Evolutionary conservation across 441 rosid species (phyloP), one percentile per base, ranked within the genome.

Genomic region (Pelargonium myrrhifolium): DNA sequence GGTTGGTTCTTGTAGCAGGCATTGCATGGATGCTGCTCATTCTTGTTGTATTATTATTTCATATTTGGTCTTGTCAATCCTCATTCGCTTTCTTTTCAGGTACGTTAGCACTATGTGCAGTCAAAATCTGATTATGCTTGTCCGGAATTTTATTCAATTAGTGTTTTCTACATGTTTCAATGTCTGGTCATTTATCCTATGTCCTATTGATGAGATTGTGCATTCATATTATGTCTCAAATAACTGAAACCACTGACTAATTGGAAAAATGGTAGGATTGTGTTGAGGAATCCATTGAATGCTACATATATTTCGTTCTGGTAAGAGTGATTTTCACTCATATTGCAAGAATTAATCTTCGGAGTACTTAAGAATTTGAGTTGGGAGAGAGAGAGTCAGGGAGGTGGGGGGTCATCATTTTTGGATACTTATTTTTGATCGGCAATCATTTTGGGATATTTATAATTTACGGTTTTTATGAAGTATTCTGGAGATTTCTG

Each of bases 1-100:
- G 90, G 15, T 77, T 94, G 84, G 83, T 89, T 76, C 81, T 92
- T 45, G 92, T 92, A 0, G 98, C 78, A 0, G 96, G 89, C 84
- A 86, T 94, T 39, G 66, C 84, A 42, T 94, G 93, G 99, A 87
- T 89, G 96, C 71, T 94, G 10, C 93, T 92, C 65, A 88, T 94
- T 75, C 90, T 92, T 62, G 10, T 78, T 73, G 91, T 81, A 1
- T 70, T 86, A 31, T 69, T 89, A 39, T 84, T 94, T 79, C 99
- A 89, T 71, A 73, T 92, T 62, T 92, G 97, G 96, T 87, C 97
- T 65, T 92, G 96, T 72, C 96, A 87, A 60, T 85, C 98, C 79
- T 84, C 96, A 0, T 69, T 81, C 42, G 70, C 86, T 11, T 84
- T 89, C 82, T 79, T 94, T 74, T 86, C 99, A 81, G 97, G 99